Evolutionary conservation across 805 yeast genomes (phyloP), one percentile per base, ranked within the genome.

Genomic region (Osmozyma mogii): DNA sequence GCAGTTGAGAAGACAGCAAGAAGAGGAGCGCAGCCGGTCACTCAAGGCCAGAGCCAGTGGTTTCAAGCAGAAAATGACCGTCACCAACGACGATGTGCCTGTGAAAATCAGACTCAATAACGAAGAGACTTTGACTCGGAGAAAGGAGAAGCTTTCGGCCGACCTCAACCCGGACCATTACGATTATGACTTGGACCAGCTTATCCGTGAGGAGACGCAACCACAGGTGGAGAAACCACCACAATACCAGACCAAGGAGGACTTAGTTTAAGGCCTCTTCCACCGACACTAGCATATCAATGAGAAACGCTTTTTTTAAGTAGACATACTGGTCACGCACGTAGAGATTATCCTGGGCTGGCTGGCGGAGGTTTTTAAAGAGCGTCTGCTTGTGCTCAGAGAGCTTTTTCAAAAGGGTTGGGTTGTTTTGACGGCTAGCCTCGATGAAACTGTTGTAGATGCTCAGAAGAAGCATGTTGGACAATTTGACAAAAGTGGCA

Each of bases 51-150:
- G 39, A 3, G 48, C 46, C 6, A 36, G 49, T 3, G 51, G 52
- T n/a, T 34, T 57, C 16, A 49, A 43, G 39, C 60, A 50, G 17
- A 54, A 41, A 24, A 43, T 52, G 28, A 44, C 51, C 12, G 42
- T 61, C 16, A 60, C 66, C 5, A 37, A 52, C 11, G 58, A 52
- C 11, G 66, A 58, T 34, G 39, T 63, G 25, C 68, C 70, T 1
- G 33, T 61, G 21, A 51, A 50, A 28, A 50, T 61, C 32, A 50
- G 44, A 25, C 45, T 61, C 29, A 51, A 49, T 22, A 41, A 47
- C 23, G 45, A 38, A 6, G 37, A 37, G 2, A 40, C 37, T 1
- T 40, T 56, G 36, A 40, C 58, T 29, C 50, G 51, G 36, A 45
- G 62, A 19, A 47, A 45, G 29, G 68, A 58, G 19, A 56, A 50